Conservation (phyloP, 2,329 filamentous ascomycete genomes). For the Fragosphaeria purpurea region DNA sequence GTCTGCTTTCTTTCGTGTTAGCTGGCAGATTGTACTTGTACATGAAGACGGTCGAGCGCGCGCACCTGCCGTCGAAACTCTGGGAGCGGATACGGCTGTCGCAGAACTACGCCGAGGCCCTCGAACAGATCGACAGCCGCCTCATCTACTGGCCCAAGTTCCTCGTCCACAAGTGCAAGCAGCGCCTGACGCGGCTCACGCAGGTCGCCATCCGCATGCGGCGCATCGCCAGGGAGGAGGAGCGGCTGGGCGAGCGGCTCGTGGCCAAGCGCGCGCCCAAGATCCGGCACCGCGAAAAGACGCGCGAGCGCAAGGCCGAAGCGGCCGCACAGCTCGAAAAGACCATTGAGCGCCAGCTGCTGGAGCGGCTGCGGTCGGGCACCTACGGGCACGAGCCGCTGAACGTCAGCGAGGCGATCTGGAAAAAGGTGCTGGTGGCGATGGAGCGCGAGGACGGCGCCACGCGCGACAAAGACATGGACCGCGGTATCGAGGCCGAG, state of each 20-base stretch:
- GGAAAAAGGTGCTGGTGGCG: constrained; percentile 91
- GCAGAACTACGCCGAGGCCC: constrained; percentile 80
- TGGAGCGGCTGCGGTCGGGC: constrained; percentile 81
- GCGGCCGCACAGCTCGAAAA: constrained; percentile 87
- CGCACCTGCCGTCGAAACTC: constrained; percentile 78
- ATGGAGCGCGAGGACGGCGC: constrained; percentile 83
- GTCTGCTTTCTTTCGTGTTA: neutral
- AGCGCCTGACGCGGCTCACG: constrained; percentile 81
- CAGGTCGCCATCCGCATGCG: constrained; percentile 80
- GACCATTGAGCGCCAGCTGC: constrained; percentile 88
- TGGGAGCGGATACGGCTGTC: constrained; percentile 92
- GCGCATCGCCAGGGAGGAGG: constrained; percentile 78
- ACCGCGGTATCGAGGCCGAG: constrained; percentile 74
- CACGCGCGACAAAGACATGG: constrained; percentile 73
- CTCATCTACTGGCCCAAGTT: constrained; percentile 95
- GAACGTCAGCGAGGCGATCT: constrained; percentile 89
- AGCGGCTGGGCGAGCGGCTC: constrained; percentile 75
- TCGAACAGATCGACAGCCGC: constrained; percentile 75
- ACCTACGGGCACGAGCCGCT: constrained; percentile 91
- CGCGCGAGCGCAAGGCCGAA: constrained; percentile 59
- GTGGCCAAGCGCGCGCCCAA: constrained; percentile 89
- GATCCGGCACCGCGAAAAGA: constrained; percentile 65
- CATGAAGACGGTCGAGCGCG: constrained; percentile 89
- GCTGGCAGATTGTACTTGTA: constrained; percentile 71
- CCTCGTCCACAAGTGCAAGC: constrained; percentile 77